Evolutionary conservation across 768 basidiomycete genomes (phyloP), one percentile per base, ranked within the genome.

Genomic region (Cantharellus cinnabarinus): DNA sequence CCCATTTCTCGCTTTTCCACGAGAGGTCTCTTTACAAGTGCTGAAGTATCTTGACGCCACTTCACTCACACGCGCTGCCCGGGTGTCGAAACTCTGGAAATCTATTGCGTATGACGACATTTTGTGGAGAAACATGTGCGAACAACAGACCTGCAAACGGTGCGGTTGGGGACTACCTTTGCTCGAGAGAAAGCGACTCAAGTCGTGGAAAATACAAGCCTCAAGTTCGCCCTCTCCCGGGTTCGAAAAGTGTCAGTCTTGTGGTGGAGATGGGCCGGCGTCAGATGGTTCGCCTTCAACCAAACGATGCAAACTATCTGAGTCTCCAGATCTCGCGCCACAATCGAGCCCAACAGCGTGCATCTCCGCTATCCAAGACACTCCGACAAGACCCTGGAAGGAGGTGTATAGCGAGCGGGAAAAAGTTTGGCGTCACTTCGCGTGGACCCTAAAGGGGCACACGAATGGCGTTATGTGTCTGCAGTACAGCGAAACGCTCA

Each of bases 401-500:
- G 83, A 87, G 63, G 94, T 99, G 20, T 99, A 98, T 70, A 89
- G 86, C 67, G 95, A 99, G 69, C 83, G 95, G n/a, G 95, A 97
- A 71, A 80, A 91, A 54, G 98, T 98, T 69, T 99, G 95, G 95
- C 80, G 89, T 40, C 94, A 83, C 70, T 82, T 77, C 3, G 83
- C 84, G 42, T 84, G 83, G 53, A 87, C 83, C 0, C 75, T 98
- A 58, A 82, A 85, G 65, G 95, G 95, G 3, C 95, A 99, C 71
- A 84, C 88, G 4, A 89, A 98, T 66, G 89, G 91, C 62, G 81
- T 99, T 66, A 93, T 97, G 86, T 98, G 94, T 68, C 77, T 99
- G 3, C 95, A 99, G 67, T 93, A 91, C 68, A 82, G 76, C 67
- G 94, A 95, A 68, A 81, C 81, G 3, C 74, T 94, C 5, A 72